A percentile compares a stretch with the other conserved stretches of the same genome.
Conservation (phyloP, 192 early-diverging fungal species). For the Funneliformis geosporum region DNA sequence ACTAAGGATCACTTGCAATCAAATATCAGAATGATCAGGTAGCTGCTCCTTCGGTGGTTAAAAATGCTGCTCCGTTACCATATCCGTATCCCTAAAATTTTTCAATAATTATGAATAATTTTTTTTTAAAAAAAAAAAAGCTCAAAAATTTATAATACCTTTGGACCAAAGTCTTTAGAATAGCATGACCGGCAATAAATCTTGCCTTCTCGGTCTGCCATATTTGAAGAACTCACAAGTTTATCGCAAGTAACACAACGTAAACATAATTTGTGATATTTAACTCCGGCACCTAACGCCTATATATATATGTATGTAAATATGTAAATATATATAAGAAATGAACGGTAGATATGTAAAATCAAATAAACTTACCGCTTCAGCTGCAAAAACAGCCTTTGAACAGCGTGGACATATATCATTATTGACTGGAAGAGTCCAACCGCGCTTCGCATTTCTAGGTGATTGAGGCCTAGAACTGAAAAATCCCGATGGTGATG, state of each 20-base stretch:
- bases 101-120: not conserved
- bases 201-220: conserved; percentile 52
- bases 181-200: conserved; percentile 58
- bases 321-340: not conserved
- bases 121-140: not conserved
- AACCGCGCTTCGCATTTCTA: not conserved
- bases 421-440: conserved; percentile 19
- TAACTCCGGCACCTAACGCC: conserved; percentile 54
- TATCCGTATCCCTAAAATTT: conserved; percentile 28
- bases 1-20: not conserved
- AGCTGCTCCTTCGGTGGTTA: conserved; percentile 33
- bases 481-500: conserved; percentile 22
- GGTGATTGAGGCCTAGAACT: conserved; percentile 13
- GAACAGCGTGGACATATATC: conserved; percentile 59
- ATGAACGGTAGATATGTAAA: not conserved
- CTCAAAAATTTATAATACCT: conserved; percentile 27
- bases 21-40: conserved; percentile 20
- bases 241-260: conserved; percentile 56
- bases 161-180: conserved; percentile 56
- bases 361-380: conserved; percentile 44
- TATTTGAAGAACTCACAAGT: conserved; percentile 55
- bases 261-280: conserved; percentile 62
- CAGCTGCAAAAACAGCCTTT: conserved; percentile 62
- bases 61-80: conserved; percentile 31
- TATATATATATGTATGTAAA: conserved; percentile 11